These are phyloP conservation scores for Baorangia bicolor DNA, from an alignment of 768 basidiomycete species.

Conservation along the genomic window DNA sequence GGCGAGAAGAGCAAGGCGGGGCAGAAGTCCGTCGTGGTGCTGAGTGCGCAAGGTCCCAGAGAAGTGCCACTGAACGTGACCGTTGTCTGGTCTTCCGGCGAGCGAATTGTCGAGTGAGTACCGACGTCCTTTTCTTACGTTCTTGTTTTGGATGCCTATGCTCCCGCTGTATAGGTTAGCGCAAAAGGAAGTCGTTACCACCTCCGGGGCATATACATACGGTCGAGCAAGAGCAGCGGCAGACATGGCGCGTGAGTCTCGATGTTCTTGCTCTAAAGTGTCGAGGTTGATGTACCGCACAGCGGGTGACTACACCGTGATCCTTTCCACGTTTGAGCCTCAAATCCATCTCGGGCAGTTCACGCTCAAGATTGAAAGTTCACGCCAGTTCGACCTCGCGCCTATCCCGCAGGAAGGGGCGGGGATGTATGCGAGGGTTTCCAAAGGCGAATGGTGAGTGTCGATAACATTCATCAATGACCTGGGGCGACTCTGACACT, in stretches of 20 bases:
- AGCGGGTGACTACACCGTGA: conserved; percentile 74
- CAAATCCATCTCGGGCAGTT: conserved; percentile 60
- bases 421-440: conserved; percentile 76
- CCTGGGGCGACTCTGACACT: neutral
- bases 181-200: conserved; percentile 66
- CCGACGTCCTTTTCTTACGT: neutral
- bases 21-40: conserved; percentile 40
- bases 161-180: conserved; percentile 43
- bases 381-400: conserved; percentile 57
- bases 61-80: conserved; percentile 74
- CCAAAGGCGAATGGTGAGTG: conserved; percentile 74
- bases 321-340: conserved; percentile 86
- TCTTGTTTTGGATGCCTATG: neutral
- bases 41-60: conserved; percentile 56
- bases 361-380: conserved; percentile 61
- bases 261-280: neutral
- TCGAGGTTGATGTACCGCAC: conserved; percentile 1
- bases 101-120: conserved; percentile 72
- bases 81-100: conserved; percentile 71
- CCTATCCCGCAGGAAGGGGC: conserved; percentile 84
- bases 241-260: conserved; percentile 50
- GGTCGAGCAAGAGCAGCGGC: conserved; percentile 61
- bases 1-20: neutral
- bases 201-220: conserved; percentile 81
- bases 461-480: neutral